Base-by-base conservation (phyloP, 768 basidiomycete genomes). In the Asterophora lycoperdoides region DNA sequence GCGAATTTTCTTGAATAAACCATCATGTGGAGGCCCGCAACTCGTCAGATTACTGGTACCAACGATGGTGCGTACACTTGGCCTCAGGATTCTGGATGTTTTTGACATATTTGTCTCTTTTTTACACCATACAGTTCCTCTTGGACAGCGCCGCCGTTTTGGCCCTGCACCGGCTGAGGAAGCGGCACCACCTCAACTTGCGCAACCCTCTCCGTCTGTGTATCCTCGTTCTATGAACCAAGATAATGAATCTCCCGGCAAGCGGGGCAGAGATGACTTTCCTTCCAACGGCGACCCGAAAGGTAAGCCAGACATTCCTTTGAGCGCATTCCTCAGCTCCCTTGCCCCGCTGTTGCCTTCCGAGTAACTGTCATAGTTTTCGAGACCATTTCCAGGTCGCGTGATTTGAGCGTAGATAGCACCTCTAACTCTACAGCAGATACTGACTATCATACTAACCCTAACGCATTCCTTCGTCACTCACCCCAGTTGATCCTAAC, bases 121-220 rank as follows among this genome's bases (percentile, higher is more conserved):
- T 49, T 44, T 39, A 18, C 26, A 8, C n/a, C 35, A 34, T 32
- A 6, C 55, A 84, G 86, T 82, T 58, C 93, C 93, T 1, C 80
- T 96, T 50, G 91, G 89, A 43, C 79, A 83, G 59, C 86, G 89
- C 62, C 88, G 93, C 63, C 86, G 93, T 47, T 96, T 96, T 70
- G 93, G 93, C 44, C 87, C 90, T 40, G 85, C 86, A 23, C 86
- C 89, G 4, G 72, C 80, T 33, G 93, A 94, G 64, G 92, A 93
- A 62, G 73, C 69, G 20, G 81, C 83, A 15, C 86, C 89, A 20
- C 89, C 90, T 55, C 89, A 90, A 60, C 81, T 91, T 44, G 89
- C 89, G 8, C 88, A 92, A 56, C 88, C 90, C 5, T 89, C 89
- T 35, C 87, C 89, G 36, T 89, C 88, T 43, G 89, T 86, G 7